Evolutionary conservation across 345 rosid genomes (phyloP).

Genomic region (Euclidium syriacum): DNA sequence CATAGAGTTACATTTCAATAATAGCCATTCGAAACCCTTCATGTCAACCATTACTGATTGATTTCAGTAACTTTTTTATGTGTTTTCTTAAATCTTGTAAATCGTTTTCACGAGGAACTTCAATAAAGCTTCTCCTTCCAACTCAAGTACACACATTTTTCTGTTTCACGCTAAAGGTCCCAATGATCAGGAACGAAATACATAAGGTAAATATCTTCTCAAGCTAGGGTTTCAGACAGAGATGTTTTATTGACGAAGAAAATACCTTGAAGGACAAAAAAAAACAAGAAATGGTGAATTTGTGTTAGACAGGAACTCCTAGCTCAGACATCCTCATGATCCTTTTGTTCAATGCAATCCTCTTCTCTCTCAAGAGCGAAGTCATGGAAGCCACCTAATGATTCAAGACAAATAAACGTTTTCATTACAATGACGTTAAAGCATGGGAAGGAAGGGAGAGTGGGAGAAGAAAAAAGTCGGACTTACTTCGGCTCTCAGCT

Average conservation of each 20-base stretch:
- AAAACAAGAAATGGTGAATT: background rate
- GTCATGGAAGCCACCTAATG: slow-evolving; percentile 80
- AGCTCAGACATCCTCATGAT: slow-evolving; percentile 77
- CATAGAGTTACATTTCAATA: slow-evolving; percentile 27
- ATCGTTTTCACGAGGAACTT: too few species aligned
- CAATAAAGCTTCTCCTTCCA: background rate
- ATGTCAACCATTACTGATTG: slow-evolving; percentile 5
- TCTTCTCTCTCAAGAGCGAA: slow-evolving; percentile 56
- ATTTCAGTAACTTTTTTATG: background rate
- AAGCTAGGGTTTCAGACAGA: slow-evolving; percentile 17
- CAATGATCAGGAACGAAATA: background rate
- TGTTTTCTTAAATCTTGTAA: too few species aligned
- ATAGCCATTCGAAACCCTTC: background rate
- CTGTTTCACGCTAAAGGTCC: background rate
- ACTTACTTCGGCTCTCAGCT: slow-evolving; percentile 91
- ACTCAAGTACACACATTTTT: background rate
- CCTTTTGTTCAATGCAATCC: slow-evolving; percentile 53
- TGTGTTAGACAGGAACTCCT: slow-evolving; percentile 54
- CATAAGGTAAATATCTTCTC: background rate
- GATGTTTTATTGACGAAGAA: slow-evolving; percentile 11
- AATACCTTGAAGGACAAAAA: background rate
- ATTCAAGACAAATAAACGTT: background rate
- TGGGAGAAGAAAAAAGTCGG: background rate
- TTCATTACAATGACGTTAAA: background rate
- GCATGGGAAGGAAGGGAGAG: background rate